Evolutionary conservation across 306 rosid genomes (phyloP), one percentile per base, ranked within the genome.

Genomic region (Castanospermum australe): DNA sequence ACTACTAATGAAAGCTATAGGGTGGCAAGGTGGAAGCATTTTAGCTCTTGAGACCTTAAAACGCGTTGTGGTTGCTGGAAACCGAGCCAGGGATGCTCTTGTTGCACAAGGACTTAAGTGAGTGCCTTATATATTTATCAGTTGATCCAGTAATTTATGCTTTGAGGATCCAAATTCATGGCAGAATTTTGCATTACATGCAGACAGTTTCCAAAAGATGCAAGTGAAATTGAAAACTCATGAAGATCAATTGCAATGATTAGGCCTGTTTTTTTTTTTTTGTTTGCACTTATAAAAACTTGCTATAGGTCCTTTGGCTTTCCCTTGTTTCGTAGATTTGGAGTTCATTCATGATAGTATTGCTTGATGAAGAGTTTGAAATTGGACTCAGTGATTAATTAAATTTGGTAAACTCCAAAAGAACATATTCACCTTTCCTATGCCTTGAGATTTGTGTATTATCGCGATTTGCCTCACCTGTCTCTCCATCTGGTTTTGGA

Each of bases 11-110:
- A 95, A 95, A 84, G 99, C 99, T 67, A 93, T 95, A 79, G 99
- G 99, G 78, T 95, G 99, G 99, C 97, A 90, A 84, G 97, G 99
- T 32, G 99, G 99, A 86, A 93, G 98, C 88, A 93, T 95, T 85
- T 86, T 95, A 73, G 98, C 98, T 79, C 98, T 95, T 35, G 99
- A 95, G 90, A 95, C 99, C 56, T 87, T 95, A 54, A 95, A 95
- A 87, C 99, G 99, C 63, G 97, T 95, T 81, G 99, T 95, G 77
- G 99, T 91, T 87, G 99, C 99, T 63, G 99, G 99, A 77, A 95
- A 95, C 89, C 91, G 99, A 78, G 99, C 99, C 64, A 93, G 99
- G 88, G 99, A 95, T 81, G 97, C 99, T 60, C 99, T 95, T 54
- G 99, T 95, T 73, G 99, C 98, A 17, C 99, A 95, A 84, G 99